Conservation (phyloP, 2,329 filamentous ascomycete species). For the Pseudopyricularia cyperi region DNA sequence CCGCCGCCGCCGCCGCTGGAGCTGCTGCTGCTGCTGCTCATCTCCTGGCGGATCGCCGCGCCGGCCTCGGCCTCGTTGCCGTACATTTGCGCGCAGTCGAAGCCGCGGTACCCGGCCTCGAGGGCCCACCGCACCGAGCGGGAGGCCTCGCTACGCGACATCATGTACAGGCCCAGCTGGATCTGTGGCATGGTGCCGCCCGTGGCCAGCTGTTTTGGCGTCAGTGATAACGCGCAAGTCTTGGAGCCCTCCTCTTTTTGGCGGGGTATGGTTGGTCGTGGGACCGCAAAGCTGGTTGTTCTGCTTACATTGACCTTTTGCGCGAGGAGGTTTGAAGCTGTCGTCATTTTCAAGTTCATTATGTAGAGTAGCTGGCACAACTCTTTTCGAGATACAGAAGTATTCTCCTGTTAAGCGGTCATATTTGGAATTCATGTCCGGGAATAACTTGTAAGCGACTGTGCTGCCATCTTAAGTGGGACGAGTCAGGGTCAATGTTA, state of each 20-base stretch:
- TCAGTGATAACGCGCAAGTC: not conserved
- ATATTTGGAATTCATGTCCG: no score
- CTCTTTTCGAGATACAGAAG: no score
- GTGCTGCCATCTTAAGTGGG: not conserved
- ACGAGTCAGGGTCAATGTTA: not conserved
- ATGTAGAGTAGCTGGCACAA: not conserved
- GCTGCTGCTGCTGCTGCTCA: slow-evolving; percentile 20
- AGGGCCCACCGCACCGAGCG: slow-evolving; percentile 45
- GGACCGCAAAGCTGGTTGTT: not conserved
- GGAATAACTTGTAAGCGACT: not conserved
- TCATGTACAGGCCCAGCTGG: slow-evolving; percentile 64
- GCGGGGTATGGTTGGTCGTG: not conserved
- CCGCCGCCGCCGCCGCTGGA: slow-evolving; percentile 7
- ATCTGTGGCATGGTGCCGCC: slow-evolving; percentile 56
- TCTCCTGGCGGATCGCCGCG: slow-evolving; percentile 40
- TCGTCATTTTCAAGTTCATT: not conserved
- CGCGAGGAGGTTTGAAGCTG: not conserved
- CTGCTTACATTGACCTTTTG: not conserved
- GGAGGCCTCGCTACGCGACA: slow-evolving; percentile 46
- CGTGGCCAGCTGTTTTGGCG: slow-evolving; percentile 42
- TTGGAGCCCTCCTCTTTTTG: not conserved
- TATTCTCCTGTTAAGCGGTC: no score
- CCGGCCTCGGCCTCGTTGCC: slow-evolving; percentile 62
- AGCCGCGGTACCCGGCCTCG: slow-evolving; percentile 34
- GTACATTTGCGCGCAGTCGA: slow-evolving; percentile 43